A percentile compares a stretch with the other conserved stretches of the same genome.
phyloP scores from a whole-genome alignment of 768 basidiomycete genomes.

The Hygrophorus russula region DNA sequence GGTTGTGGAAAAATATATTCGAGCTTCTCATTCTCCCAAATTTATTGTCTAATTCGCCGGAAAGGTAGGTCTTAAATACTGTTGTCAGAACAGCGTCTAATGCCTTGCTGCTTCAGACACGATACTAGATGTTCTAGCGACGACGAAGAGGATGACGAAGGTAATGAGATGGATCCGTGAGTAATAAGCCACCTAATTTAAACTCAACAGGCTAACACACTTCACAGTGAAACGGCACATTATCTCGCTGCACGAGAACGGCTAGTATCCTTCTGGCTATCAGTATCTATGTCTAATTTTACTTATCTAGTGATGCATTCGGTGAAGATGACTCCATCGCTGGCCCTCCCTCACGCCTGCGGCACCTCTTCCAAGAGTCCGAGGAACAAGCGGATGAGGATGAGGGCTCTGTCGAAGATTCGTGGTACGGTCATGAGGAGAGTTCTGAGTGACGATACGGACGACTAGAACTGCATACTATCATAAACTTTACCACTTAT shows the following conservation, averaged over 20 bases:
- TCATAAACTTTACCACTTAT: too few species aligned
- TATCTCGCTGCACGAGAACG: background rate
- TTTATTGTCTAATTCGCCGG: too few species aligned
- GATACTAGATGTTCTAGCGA: constrained; percentile 10
- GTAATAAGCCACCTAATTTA: background rate
- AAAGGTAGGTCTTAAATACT: too few species aligned
- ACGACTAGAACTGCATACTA: too few species aligned
- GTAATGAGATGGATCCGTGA: constrained; percentile 3
- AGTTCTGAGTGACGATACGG: too few species aligned
- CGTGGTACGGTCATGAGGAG: too few species aligned
- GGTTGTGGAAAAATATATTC: too few species aligned
- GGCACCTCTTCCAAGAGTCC: background rate
- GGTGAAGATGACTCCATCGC: background rate
- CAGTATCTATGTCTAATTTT: too few species aligned
- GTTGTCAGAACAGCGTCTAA: too few species aligned
- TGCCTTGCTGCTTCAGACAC: constrained; percentile 8
- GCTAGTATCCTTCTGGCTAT: background rate
- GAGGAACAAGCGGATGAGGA: too few species aligned
- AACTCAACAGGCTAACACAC: background rate
- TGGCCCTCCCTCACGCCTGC: background rate
- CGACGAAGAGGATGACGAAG: constrained; percentile 4
- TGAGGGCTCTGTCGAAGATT: too few species aligned
- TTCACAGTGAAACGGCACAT: background rate
- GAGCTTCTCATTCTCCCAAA: too few species aligned
- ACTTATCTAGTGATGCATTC: background rate